Conservation (phyloP, 257 asterid species). For the Osmanthus fragrans region DNA sequence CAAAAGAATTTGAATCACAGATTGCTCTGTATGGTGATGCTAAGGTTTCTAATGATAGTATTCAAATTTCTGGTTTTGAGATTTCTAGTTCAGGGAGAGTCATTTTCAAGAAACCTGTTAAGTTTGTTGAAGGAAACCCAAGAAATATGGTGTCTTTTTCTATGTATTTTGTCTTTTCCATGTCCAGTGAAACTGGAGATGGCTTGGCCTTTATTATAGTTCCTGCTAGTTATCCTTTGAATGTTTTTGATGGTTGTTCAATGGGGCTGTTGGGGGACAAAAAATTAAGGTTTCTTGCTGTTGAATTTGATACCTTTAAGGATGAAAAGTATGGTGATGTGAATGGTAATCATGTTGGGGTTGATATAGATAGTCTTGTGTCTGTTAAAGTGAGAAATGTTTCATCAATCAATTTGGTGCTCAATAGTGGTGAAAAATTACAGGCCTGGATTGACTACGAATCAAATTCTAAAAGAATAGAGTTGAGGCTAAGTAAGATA, state of each 20-base stretch:
- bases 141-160: conserved; percentile 63
- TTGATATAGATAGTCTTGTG: conserved; percentile 52
- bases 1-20: conserved; percentile 54
- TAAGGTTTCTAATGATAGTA: conserved; percentile 41
- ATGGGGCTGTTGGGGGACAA: conserved; percentile 54
- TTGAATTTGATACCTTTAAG: conserved; percentile 65
- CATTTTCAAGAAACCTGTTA: conserved; percentile 52
- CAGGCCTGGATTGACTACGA: conserved; percentile 91
- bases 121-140: conserved; percentile 45
- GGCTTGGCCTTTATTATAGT: conserved; percentile 78
- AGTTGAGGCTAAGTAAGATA: conserved; percentile 56
- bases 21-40: conserved; percentile 78
- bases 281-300: conserved; percentile 60
- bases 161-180: conserved; percentile 57
- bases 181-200: conserved; percentile 60
- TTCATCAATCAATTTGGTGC: conserved; percentile 51
- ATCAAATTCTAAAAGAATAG: conserved; percentile 64
- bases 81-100: conserved; percentile 56
- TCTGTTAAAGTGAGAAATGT: conserved; percentile 63
- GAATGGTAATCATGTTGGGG: conserved; percentile 67
- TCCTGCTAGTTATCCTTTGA: conserved; percentile 49
- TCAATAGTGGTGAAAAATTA: conserved; percentile 63
- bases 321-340: conserved; percentile 57
- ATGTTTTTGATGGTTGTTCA: conserved; percentile 54
- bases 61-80: conserved; percentile 64